A percentile compares a stretch with the other conserved stretches of the same genome.
Evolutionary conservation across 352 stramenopile species (phyloP).

Genomic region (Blastocystis sp.): DNA sequence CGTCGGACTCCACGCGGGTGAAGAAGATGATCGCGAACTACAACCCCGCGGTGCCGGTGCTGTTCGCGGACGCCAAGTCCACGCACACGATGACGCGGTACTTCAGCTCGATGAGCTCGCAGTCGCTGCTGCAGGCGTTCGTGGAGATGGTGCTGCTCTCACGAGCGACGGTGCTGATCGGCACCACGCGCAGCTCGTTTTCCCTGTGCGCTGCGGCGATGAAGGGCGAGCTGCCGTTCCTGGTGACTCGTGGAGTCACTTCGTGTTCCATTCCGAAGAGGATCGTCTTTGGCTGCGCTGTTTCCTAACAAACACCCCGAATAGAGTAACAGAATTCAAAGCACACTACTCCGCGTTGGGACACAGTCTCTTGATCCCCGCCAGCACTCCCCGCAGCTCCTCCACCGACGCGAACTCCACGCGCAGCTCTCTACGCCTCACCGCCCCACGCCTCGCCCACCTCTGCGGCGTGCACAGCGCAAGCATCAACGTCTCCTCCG

Average conservation of each 20-base stretch:
- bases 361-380: not conserved
- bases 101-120: no score
- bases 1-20: conserved; percentile 35
- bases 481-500: not conserved
- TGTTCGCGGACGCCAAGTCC: not conserved
- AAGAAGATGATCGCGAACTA: conserved; percentile 47
- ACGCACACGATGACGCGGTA: conserved; percentile 24
- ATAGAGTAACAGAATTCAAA: conserved; percentile 1
- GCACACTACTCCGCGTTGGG: not conserved
- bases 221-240: not conserved
- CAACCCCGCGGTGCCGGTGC: not conserved
- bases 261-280: conserved; percentile 20
- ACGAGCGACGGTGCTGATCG: not conserved
- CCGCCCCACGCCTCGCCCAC: not conserved
- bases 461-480: not conserved
- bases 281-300: conserved; percentile 12
- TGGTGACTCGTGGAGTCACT: not conserved
- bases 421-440: conserved; percentile 3
- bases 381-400: not conserved
- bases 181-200: conserved; percentile 19
- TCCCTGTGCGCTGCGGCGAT: conserved; percentile 23
- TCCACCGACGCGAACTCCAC: conserved; percentile 22
- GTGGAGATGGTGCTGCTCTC: conserved; percentile 19
- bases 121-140: not conserved
- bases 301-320: not conserved